Evolutionary conservation across 2,329 filamentous ascomycete species (phyloP), one percentile per base, ranked within the genome.

Genomic region (Cercospora zeae-maydis): DNA sequence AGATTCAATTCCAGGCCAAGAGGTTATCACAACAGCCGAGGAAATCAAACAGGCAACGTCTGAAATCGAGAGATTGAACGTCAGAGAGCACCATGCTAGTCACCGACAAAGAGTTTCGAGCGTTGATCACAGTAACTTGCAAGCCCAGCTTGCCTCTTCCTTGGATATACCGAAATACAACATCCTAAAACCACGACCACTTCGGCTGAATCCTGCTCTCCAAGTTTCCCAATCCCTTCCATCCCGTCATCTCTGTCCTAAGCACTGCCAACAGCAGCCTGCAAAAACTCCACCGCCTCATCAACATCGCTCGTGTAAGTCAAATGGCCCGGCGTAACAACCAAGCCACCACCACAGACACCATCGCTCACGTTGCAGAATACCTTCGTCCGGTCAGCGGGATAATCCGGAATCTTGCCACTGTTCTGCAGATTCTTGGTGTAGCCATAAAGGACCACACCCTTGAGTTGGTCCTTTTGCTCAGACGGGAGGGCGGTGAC

Each of bases 361-460:
- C 71, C 60, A 64, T 78, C 77, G 21, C 39, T 59, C 4, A 53
- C 47, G 6, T 73, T 74, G 63, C 76, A 79, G 66, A 73, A 76
- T 8, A 78, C 74, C 64, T 73, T 68, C 19, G 76, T 61, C 55
- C 74, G 71, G 7, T 67, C 69, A 4, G 63, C 31, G 2, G 77
- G 75, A 58, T 75, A 78, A 49, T 67, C 68, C 0, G 70, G 67
- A 49, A 79, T 77, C 10, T 67, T 63, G 11, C 77, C 75, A 30
- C 62, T 59, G 56, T 77, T 76, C 68, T 78, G 76, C 57, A 59
- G 53, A 57, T 78, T 78, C 64, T 73, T 71, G 5, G 77, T 78
- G 68, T 79, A 76, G 11, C 77, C 77, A 53, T 77, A 79, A 14
- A 78, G 69, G 27, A 78, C 76, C 2, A 75, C 70, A 13, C 76